phyloP scores from a whole-genome alignment of 805 yeast species.

The Kluyveromyces dobzhanskii region DNA sequence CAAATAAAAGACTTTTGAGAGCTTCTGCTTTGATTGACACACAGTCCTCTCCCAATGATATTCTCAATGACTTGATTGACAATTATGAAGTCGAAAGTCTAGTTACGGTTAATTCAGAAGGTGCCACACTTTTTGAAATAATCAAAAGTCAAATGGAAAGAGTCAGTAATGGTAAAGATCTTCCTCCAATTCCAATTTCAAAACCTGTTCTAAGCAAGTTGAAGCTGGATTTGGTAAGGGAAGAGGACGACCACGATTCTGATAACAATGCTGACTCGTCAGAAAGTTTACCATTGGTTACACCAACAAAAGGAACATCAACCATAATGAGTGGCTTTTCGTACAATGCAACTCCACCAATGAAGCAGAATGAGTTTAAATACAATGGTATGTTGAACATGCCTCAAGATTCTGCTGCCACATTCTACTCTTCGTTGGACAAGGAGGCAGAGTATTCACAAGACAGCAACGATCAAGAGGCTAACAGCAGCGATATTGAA shows the following conservation, averaged over 20 bases:
- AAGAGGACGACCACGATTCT: background rate
- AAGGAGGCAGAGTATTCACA: conserved; percentile 2
- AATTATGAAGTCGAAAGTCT: conserved; percentile 7
- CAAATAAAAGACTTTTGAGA: background rate
- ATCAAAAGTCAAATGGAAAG: conserved; percentile 4
- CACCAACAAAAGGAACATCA: conserved; percentile 3
- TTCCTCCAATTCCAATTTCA: background rate
- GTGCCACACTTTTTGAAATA: conserved; percentile 7
- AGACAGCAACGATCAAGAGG: conserved; percentile 4
- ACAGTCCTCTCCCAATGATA: conserved; percentile 4
- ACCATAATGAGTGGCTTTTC: conserved; percentile 8
- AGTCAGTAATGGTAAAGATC: background rate
- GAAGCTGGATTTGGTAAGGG: background rate
- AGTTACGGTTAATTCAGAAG: conserved; percentile 4
- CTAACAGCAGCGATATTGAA: background rate
- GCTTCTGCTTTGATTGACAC: conserved; percentile 1
- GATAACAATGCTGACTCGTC: background rate
- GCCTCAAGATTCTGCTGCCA: background rate
- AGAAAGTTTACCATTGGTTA: background rate
- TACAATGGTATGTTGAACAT: background rate
- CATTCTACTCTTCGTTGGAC: conserved; percentile 1
- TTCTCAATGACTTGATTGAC: conserved; percentile 9
- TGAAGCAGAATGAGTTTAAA: conserved; percentile 3
- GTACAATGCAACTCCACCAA: conserved; percentile 10
- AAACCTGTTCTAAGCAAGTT: background rate